These are phyloP conservation scores for Nicotiana tabacum DNA, from an alignment of 257 asterid species.

Conservation along the genomic window DNA sequence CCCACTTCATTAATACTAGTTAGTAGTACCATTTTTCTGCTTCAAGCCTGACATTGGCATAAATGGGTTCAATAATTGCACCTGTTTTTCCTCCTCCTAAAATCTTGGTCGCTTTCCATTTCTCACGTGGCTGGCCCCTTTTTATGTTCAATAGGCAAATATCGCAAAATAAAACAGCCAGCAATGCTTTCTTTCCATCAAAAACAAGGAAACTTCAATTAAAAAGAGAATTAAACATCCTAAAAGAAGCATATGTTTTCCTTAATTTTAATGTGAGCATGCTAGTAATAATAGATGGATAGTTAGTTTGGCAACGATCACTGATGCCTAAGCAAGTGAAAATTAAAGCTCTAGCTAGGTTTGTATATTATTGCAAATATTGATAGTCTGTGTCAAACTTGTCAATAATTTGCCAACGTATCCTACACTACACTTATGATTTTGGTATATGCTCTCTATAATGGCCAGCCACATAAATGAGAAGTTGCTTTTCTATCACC, in stretches of 20 bases:
- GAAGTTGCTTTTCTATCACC: not conserved
- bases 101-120: not conserved
- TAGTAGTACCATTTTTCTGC: not conserved
- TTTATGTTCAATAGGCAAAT: not conserved
- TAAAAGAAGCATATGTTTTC: not conserved
- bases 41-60: not conserved
- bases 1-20: no score
- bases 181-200: not conserved
- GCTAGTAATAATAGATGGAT: not conserved
- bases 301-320: not conserved
- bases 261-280: not conserved
- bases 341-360: not conserved
- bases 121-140: not conserved
- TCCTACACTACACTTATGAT: not conserved
- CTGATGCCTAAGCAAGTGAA: not conserved
- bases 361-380: not conserved
- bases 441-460: not conserved
- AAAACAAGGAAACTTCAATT: not conserved
- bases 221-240: not conserved
- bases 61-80: not conserved
- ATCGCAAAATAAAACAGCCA: not conserved
- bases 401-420: not conserved
- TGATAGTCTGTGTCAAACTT: not conserved
- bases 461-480: not conserved
- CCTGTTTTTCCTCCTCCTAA: not conserved